Evolutionary conservation across 345 rosid genomes (phyloP), one percentile per base, ranked within the genome.

Genomic region (Sonneratia alba): DNA sequence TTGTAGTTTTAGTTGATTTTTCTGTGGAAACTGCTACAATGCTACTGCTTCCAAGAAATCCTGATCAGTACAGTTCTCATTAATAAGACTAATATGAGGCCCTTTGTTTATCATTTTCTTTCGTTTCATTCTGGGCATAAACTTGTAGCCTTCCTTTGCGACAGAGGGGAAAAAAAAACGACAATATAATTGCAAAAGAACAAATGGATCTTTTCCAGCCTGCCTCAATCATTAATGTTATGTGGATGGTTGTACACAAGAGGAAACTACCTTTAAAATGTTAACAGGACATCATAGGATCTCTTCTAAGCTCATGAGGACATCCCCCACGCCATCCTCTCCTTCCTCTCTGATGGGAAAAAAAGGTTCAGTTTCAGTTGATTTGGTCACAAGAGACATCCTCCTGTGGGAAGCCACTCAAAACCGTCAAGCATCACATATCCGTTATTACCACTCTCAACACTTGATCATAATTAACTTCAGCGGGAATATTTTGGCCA

Each of bases 251-350:
- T 0, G 45, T 21, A n/a, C 32, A 56, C 62, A 56, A n/a, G 62
- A 56, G 24, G 62, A 56, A 56, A n/a, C 62, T 56, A 56, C 62
- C 62, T 56, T 56, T n/a, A 56, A 56, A 56, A 56, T n/a, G 62
- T n/a, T 4, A 18, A 22, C 19, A 56, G 62, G 62, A 56, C 27
- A 56, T 21, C 19, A 56, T 56, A n/a, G 63, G 63, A 57, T 57
- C 63, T 57, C 63, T 22, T 22, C 21, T 57, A 2, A 22, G 63
- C 8, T 9, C 32, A n/a, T 3, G n/a, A 19, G 22, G 57, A 53
- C 57, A 53, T 19, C 57, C 13, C 32, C 63, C 61, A 27, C 45
- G 2, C 45, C 45, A 42, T 9, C 45, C 45, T 42, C 45, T 9
- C 32, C 63, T 22, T 57, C 63, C 63, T 2, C 63, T 9, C 27